Conservation (phyloP, 2,329 filamentous ascomycete species). For the Talaromyces sp. region DNA sequence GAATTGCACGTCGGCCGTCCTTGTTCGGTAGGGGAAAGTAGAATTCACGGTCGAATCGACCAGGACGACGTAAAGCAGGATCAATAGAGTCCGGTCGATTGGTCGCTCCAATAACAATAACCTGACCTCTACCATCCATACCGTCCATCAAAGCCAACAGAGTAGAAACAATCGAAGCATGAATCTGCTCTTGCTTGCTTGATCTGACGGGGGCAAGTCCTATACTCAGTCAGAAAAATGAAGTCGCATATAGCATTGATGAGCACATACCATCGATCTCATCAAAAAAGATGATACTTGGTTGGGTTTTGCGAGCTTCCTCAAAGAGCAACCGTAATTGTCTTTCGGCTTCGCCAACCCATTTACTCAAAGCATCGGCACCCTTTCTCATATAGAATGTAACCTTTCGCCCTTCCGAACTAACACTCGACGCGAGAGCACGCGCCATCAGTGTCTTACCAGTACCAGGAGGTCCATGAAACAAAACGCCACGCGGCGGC, state of each 20-base stretch:
- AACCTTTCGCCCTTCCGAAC: conserved; percentile 85
- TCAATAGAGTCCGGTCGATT: conserved; percentile 97
- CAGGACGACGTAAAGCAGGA: conserved; percentile 87
- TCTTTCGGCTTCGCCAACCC: conserved; percentile 97
- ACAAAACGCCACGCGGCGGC: conserved; percentile 89
- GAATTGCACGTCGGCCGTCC: conserved; percentile 76
- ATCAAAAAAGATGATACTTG: conserved; percentile 99
- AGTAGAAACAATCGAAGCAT: conserved; percentile 94
- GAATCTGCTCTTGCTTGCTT: conserved; percentile 98
- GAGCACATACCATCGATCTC: conserved; percentile 77
- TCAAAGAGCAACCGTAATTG: conserved; percentile 92
- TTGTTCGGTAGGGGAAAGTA: conserved; percentile 91
- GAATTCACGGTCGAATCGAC: conserved; percentile 95
- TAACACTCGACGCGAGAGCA: conserved; percentile 86
- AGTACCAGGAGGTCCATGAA: conserved; percentile 94
- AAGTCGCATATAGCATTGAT: neutral
- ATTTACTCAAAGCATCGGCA: conserved; percentile 95
- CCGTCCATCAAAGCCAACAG: conserved; percentile 94
- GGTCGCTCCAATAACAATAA: conserved; percentile 98
- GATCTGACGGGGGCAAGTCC: conserved; percentile 86
- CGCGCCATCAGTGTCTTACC: conserved; percentile 96
- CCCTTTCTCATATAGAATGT: conserved; percentile 99
- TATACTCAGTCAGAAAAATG: conserved; percentile 25
- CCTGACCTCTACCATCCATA: conserved; percentile 96
- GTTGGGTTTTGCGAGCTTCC: conserved; percentile 90